Percentiles rank a stretch among this genome's conserved stretches.
Evolutionary conservation across 257 asterid species (phyloP).

Genomic region (Hygrophila difformis): DNA sequence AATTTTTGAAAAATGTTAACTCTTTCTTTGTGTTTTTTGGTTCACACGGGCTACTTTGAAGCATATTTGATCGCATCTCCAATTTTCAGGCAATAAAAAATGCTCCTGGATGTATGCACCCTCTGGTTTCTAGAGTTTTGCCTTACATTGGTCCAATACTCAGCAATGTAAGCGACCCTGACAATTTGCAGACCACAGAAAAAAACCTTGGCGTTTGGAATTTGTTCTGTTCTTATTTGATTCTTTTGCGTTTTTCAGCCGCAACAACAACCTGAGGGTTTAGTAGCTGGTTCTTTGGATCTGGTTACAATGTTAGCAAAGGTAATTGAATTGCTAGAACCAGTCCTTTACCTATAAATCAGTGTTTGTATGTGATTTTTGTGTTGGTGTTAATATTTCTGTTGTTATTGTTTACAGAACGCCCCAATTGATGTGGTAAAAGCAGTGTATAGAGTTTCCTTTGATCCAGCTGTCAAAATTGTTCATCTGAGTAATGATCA

Average conservation of each 20-base stretch:
- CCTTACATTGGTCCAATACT: constrained; percentile 79
- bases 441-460: constrained; percentile 65
- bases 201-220: constrained; percentile 10
- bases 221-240: constrained; percentile 18
- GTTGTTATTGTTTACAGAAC: constrained; percentile 38
- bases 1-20: constrained; percentile 8
- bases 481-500: constrained; percentile 84
- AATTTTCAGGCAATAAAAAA: constrained; percentile 70
- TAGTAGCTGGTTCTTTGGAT: constrained; percentile 92
- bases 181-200: constrained; percentile 10
- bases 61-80: constrained; percentile 10
- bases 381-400: not conserved
- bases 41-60: not conserved
- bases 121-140: constrained; percentile 76
- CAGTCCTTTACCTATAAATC: too few relatives aligned
- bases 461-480: constrained; percentile 60
- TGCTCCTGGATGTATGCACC: constrained; percentile 91
- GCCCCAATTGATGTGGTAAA: constrained; percentile 77
- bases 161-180: constrained; percentile 47
- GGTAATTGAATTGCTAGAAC: constrained; percentile 29
- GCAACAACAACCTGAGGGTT: constrained; percentile 82
- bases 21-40: not conserved
- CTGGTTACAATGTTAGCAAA: constrained; percentile 77
- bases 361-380: not conserved
- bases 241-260: constrained; percentile 56